A percentile compares a stretch with the other conserved stretches of the same genome.
Evolutionary conservation across 768 basidiomycete species (phyloP).

Genomic region (Lactarius sp.): DNA sequence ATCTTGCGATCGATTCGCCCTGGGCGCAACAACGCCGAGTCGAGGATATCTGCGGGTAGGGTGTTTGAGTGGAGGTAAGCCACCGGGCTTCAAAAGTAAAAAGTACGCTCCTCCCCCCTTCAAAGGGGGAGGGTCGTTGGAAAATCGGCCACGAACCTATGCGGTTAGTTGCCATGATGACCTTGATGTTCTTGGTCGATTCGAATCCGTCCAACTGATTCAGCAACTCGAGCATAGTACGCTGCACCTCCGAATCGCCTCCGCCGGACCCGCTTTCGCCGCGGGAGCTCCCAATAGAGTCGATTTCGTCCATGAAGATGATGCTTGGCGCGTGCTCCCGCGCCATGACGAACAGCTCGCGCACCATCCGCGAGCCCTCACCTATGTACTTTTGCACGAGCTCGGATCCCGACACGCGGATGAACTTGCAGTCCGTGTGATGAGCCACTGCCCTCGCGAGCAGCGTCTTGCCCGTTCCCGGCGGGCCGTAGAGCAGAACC

Average conservation of each 20-base stretch:
- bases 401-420: constrained; percentile 90
- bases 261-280: constrained; percentile 68
- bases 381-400: constrained; percentile 98
- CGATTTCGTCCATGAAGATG: constrained; percentile 99
- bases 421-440: constrained; percentile 97
- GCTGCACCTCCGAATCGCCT: constrained; percentile 62
- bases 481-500: constrained; percentile 91
- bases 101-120: background rate
- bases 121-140: background rate
- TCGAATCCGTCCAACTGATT: constrained; percentile 67
- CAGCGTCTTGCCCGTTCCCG: constrained; percentile 94
- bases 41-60: constrained; percentile 69
- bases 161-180: constrained; percentile 96
- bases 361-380: constrained; percentile 93
- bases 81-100: background rate
- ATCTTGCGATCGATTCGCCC: constrained; percentile 97
- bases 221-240: constrained; percentile 61
- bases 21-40: constrained; percentile 86
- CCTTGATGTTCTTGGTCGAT: constrained; percentile 78
- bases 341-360: constrained; percentile 98
- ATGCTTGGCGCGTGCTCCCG: constrained; percentile 95
- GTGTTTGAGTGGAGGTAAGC: background rate
- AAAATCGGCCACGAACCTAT: constrained; percentile 51
- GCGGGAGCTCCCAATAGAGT: constrained; percentile 91
- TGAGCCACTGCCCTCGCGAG: constrained; percentile 94